phyloP scores from a whole-genome alignment of 164 flowering plant genomes.

The Stephania cephalantha region DNA sequence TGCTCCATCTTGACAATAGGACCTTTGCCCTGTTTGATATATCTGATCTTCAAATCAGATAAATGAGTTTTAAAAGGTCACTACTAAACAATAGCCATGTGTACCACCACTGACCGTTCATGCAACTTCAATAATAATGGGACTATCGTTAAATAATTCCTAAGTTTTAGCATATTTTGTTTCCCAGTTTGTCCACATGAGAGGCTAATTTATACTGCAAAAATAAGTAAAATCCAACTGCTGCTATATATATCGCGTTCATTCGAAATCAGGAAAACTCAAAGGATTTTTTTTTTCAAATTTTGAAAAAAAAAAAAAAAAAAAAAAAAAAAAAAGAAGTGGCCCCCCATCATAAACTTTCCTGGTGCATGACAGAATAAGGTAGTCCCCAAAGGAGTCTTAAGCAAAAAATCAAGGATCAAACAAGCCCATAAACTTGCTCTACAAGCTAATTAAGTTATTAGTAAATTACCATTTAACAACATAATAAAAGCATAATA shows the following conservation, averaged over 20 bases:
- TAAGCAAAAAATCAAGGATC: background rate
- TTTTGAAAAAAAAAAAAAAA: too few relatives aligned
- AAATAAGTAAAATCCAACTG: background rate
- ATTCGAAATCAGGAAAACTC: background rate
- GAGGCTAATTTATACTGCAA: background rate
- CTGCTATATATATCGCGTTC: background rate
- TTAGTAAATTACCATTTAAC: too few relatives aligned
- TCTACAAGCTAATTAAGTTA: too few relatives aligned
- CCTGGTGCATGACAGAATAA: too few relatives aligned
- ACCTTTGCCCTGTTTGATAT: conserved; percentile 94
- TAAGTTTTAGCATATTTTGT: background rate
- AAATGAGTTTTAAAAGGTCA: conserved; percentile 46
- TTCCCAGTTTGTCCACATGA: background rate
- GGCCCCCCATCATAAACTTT: too few relatives aligned
- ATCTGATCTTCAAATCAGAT: conserved; percentile 96
- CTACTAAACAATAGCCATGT: background rate
- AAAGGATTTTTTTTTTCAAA: too few relatives aligned
- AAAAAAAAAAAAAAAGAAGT: too few relatives aligned
- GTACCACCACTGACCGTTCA: background rate
- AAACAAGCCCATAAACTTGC: background rate
- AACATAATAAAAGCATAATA: background rate
- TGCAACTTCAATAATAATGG: background rate
- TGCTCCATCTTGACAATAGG: conserved; percentile 84
- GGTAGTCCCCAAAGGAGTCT: too few relatives aligned
- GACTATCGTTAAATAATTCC: background rate